phyloP scores from a whole-genome alignment of 2,329 filamentous ascomycete genomes.

The Xylogone sp. region DNA sequence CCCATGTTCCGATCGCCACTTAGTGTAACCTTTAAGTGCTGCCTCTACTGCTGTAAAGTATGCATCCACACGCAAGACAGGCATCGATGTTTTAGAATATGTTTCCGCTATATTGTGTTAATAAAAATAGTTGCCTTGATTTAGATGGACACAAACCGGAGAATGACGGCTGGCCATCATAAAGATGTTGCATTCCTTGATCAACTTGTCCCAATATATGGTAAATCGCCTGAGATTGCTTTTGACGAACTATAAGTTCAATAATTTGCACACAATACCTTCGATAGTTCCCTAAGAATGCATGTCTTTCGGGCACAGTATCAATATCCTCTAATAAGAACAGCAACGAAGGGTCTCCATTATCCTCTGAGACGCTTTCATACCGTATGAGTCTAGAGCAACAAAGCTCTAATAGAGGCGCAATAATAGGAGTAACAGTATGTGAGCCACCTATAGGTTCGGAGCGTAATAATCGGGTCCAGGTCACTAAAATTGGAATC shows the following conservation, averaged over 20 bases:
- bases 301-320: slow-evolving; percentile 87
- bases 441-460: slow-evolving; percentile 64
- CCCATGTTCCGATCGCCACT: slow-evolving; percentile 60
- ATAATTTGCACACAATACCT: slow-evolving; percentile 86
- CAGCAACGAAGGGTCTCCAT: slow-evolving; percentile 71
- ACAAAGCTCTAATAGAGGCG: slow-evolving; percentile 75
- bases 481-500: slow-evolving; percentile 86
- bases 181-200: slow-evolving; percentile 68
- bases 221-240: slow-evolving; percentile 78
- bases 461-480: slow-evolving; percentile 77
- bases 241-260: slow-evolving; percentile 77
- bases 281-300: slow-evolving; percentile 92
- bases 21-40: slow-evolving; percentile 81
- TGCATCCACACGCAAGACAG: slow-evolving; percentile 78
- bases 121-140: slow-evolving; percentile 5
- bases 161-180: slow-evolving; percentile 65
- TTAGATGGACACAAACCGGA: slow-evolving; percentile 44
- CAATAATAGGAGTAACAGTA: slow-evolving; percentile 59
- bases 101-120: slow-evolving; percentile 39
- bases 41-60: slow-evolving; percentile 88
- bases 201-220: slow-evolving; percentile 84
- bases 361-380: slow-evolving; percentile 79
- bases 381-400: slow-evolving; percentile 82
- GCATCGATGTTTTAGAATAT: slow-evolving; percentile 66
- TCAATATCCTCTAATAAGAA: slow-evolving; percentile 94